Conservation (phyloP, 75 land plant genomes). For the Selaginella tamariscina region DNA sequence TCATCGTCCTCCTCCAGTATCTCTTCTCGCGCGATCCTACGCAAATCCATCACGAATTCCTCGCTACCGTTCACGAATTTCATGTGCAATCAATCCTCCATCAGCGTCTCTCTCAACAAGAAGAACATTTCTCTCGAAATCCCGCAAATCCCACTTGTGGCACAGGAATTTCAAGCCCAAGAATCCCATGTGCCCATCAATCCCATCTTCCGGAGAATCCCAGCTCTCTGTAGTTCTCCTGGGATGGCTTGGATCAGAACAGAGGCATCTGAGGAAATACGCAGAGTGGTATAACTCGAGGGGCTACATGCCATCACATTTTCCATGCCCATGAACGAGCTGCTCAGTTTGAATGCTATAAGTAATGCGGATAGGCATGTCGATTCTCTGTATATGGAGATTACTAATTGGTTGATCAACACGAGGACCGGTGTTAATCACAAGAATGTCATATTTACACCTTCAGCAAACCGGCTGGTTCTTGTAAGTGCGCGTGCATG, state of each 20-base stretch:
- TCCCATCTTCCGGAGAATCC: too few relatives aligned
- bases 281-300: slow-evolving; percentile 1
- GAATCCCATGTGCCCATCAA: too few relatives aligned
- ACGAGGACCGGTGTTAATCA: too few relatives aligned
- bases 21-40: too few relatives aligned
- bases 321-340: not conserved
- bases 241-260: not conserved
- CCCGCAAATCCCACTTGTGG: too few relatives aligned
- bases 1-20: too few relatives aligned
- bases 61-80: too few relatives aligned
- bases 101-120: too few relatives aligned
- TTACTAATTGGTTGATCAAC: not conserved
- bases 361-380: not conserved
- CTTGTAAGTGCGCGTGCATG: not conserved
- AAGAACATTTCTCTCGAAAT: too few relatives aligned
- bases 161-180: too few relatives aligned
- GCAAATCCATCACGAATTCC: too few relatives aligned
- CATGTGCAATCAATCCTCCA: too few relatives aligned
- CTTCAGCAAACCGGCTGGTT: slow-evolving; percentile 1
- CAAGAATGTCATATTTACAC: not conserved
- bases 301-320: not conserved
- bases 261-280: not conserved
- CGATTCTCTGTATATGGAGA: not conserved
- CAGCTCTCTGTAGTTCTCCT: not conserved
- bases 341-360: not conserved